Evolutionary conservation across 371 early-diverging fungal genomes (phyloP).

Genomic region (Paraphysoderma sedebokerense): DNA sequence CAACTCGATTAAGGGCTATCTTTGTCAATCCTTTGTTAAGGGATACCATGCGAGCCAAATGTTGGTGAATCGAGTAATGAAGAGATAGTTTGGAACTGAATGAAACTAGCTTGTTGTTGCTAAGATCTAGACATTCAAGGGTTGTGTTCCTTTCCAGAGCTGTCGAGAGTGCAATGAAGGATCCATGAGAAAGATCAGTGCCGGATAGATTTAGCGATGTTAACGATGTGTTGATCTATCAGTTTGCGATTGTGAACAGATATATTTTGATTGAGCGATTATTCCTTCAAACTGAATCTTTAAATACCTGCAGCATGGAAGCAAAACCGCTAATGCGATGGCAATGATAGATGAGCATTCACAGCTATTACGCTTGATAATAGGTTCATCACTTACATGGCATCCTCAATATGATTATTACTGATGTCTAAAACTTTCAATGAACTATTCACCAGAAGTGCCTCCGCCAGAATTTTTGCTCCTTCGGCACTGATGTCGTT

Average conservation of each 20-base stretch:
- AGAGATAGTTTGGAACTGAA: too few relatives aligned
- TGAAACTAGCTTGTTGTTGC: too few relatives aligned
- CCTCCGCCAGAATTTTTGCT: not conserved
- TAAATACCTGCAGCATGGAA: not conserved
- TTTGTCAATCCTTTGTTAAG: too few relatives aligned
- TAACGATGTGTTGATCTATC: not conserved
- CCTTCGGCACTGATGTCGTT: not conserved
- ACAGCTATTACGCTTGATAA: too few relatives aligned
- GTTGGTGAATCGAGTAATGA: too few relatives aligned
- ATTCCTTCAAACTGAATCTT: too few relatives aligned
- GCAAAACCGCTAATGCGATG: not conserved
- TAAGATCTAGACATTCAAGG: not conserved
- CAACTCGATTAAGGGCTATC: too few relatives aligned
- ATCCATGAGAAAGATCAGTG: not conserved
- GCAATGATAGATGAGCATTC: too few relatives aligned
- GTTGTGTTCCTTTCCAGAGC: not conserved
- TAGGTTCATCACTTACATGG: too few relatives aligned
- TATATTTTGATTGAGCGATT: too few relatives aligned
- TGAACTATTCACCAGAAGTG: not conserved
- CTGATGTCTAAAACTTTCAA: not conserved
- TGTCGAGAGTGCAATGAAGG: not conserved
- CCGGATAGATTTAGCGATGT: not conserved
- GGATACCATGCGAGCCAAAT: too few relatives aligned
- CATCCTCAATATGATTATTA: not conserved
- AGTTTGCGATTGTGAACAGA: too few relatives aligned